phyloP scores from a whole-genome alignment of 805 yeast genomes.

The Suhomyces emberorum region DNA sequence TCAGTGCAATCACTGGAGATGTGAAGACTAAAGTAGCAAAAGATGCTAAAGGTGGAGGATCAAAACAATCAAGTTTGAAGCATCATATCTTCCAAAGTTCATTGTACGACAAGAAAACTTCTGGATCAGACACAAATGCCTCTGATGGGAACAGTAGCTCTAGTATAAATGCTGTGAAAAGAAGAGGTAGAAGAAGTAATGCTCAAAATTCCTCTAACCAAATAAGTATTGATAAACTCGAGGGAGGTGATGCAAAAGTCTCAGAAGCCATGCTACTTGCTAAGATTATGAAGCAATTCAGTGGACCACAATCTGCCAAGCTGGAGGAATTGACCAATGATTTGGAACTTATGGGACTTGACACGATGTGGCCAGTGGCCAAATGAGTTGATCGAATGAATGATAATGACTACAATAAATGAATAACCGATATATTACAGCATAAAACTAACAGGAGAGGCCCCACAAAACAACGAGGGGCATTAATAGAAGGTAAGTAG shows the following conservation, averaged over 20 bases:
- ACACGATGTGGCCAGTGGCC: conserved; percentile 33
- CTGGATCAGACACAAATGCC: conserved; percentile 39
- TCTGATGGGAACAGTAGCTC: conserved; percentile 16
- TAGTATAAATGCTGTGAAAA: conserved; percentile 19
- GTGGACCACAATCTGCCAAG: conserved; percentile 35
- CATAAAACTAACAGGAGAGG: conserved; percentile 1
- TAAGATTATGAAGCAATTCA: conserved; percentile 41
- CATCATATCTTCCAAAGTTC: conserved; percentile 41
- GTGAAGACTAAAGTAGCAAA: conserved; percentile 22
- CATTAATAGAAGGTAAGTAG: conserved; percentile 1
- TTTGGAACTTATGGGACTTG: conserved; percentile 34
- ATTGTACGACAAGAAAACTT: conserved; percentile 34
- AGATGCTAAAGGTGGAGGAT: conserved; percentile 4
- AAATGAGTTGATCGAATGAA: not conserved
- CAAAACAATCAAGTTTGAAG: conserved; percentile 23
- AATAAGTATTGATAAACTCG: conserved; percentile 6
- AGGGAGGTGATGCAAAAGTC: conserved; percentile 16
- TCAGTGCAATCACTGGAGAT: conserved; percentile 39
- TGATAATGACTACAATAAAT: too few relatives aligned
- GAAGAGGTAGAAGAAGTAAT: conserved; percentile 37
- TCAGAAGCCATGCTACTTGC: conserved; percentile 39
- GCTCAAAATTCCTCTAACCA: conserved; percentile 5
- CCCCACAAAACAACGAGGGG: not conserved
- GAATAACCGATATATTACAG: conserved; percentile 4
- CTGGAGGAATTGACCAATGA: conserved; percentile 34